These are phyloP conservation scores for Pistacia atlantica DNA, from an alignment of 345 rosid genomes.

Conservation along the genomic window DNA sequence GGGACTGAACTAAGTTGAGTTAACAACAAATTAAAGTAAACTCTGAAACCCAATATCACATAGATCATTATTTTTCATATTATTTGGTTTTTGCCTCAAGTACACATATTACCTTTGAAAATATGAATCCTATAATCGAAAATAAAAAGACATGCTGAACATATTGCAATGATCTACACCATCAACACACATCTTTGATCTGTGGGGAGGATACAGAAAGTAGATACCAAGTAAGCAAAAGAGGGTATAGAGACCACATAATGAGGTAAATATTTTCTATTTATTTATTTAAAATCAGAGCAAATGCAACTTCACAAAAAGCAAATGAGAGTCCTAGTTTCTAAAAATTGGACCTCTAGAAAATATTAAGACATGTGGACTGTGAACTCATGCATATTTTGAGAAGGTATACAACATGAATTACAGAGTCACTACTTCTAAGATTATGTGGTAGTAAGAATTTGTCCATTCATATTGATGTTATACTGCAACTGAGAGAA, in stretches of 20 bases:
- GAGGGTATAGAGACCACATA: neutral
- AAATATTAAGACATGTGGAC: neutral
- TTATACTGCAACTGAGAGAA: neutral
- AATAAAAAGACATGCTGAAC: neutral
- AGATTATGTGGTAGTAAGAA: neutral
- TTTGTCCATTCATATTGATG: neutral
- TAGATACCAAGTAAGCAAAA: neutral
- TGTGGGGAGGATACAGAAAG: neutral
- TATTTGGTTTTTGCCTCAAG: neutral
- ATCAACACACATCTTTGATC: neutral
- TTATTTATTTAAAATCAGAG: neutral
- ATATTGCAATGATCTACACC: neutral
- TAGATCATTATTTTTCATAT: neutral
- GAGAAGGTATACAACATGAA: neutral
- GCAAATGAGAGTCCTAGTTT: neutral
- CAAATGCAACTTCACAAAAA: neutral
- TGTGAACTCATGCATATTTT: neutral
- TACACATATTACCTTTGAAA: neutral
- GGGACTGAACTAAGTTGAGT: neutral
- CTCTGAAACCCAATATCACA: neutral
- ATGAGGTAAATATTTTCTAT: neutral
- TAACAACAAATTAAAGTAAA: neutral
- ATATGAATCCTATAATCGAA: neutral
- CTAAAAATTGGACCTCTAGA: neutral
- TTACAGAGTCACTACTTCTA: neutral